Conservation (phyloP, 2,329 filamentous ascomycete genomes). For the Fusarium metavorans region DNA sequence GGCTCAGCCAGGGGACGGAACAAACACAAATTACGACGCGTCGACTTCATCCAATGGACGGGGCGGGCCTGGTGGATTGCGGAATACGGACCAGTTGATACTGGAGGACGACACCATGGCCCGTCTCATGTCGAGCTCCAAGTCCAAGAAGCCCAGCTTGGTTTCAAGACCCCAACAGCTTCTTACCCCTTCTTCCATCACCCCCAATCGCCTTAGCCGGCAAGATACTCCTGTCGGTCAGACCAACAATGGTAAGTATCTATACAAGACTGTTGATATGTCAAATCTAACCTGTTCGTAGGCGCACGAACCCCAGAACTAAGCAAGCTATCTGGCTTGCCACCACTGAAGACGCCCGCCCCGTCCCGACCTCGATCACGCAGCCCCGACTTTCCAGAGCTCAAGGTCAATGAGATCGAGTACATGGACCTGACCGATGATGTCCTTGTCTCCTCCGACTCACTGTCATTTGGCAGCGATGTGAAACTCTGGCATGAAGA, state of each 20-base stretch:
- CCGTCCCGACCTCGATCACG: constrained; percentile 19
- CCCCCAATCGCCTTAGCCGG: constrained; percentile 33
- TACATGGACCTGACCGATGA: constrained; percentile 57
- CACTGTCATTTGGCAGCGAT: constrained; percentile 52
- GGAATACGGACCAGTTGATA: constrained; percentile 44
- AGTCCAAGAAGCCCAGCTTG: constrained; percentile 59
- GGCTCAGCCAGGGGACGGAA: constrained; percentile 7
- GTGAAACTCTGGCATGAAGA: constrained; percentile 59
- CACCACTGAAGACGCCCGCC: constrained; percentile 42
- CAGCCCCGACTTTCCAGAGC: constrained; percentile 50
- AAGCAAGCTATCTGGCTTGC: constrained; percentile 39
- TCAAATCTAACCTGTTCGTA: constrained; percentile 7
- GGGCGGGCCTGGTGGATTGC: constrained; percentile 31
- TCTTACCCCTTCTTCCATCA: constrained; percentile 53
- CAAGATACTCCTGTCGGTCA: constrained; percentile 24
- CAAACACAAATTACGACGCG: constrained; percentile 7
- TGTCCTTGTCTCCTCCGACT: constrained; percentile 49
- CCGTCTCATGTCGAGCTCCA: constrained; percentile 57
- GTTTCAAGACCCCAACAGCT: constrained; percentile 55
- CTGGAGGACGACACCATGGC: constrained; percentile 56
- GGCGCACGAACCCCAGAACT: constrained; percentile 29
- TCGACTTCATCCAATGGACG: constrained; percentile 37
- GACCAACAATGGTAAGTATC: constrained; percentile 16
- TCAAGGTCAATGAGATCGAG: constrained; percentile 52
- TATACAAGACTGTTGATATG: too few relatives aligned